These are phyloP conservation scores for Marchantia paleacea DNA, from an alignment of 225 moss, liverwort and hornwort species.

Conservation along the genomic window DNA sequence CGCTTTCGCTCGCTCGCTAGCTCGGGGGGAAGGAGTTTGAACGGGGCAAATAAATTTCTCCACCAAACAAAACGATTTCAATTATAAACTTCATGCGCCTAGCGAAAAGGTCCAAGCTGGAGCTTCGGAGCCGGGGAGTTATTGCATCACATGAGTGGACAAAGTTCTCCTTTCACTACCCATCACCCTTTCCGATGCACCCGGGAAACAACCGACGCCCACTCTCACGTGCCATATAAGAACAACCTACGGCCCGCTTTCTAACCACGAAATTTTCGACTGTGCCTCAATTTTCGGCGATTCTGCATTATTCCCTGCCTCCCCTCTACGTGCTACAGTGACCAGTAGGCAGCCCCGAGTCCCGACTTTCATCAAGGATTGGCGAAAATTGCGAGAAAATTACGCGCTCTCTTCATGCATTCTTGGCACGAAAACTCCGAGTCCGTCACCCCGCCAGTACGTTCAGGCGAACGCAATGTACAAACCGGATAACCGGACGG, in stretches of 20 bases:
- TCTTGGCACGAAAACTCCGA: neutral
- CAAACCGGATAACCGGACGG: neutral
- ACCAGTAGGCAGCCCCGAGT: neutral
- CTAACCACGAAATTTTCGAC: too few relatives aligned
- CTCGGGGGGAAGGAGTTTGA: neutral
- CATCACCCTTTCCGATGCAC: neutral
- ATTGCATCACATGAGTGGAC: neutral
- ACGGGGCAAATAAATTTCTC: neutral
- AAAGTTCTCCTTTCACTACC: neutral
- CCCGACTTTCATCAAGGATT: neutral
- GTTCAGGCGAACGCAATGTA: neutral
- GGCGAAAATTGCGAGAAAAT: neutral
- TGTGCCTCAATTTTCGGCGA: neutral
- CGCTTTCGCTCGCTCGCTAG: too few relatives aligned
- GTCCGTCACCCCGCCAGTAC: neutral
- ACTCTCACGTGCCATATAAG: neutral
- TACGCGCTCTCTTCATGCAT: neutral
- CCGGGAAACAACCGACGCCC: neutral
- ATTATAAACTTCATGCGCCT: neutral
- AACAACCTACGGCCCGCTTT: neutral
- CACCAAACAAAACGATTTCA: neutral
- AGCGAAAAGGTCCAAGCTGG: neutral
- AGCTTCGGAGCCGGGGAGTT: neutral
- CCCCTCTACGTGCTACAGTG: neutral
- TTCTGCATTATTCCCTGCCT: neutral